Conservation (phyloP, 352 stramenopile genomes). For the Thalassiosira hispida region DNA sequence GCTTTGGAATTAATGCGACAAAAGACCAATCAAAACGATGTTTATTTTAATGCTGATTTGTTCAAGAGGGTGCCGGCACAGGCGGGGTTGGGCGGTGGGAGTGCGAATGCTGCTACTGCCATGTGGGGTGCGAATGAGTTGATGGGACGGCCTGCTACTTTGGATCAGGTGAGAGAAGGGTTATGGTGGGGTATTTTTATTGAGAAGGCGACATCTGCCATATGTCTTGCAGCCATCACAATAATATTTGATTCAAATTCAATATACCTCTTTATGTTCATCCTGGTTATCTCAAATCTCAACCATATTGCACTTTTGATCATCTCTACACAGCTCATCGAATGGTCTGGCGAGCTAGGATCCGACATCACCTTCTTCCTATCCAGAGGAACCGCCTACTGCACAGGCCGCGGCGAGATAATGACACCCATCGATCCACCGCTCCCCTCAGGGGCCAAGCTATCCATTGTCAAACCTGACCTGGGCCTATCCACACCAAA, state of each 20-base stretch:
- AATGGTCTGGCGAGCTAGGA: slow-evolving; percentile 87
- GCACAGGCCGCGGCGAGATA: slow-evolving; percentile 87
- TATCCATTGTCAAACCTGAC: slow-evolving; percentile 86
- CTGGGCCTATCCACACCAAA: slow-evolving; percentile 86
- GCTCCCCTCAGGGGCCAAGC: slow-evolving; percentile 55
- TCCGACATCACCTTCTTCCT: slow-evolving; percentile 91
- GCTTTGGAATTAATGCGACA: slow-evolving; percentile 86
- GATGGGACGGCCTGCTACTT: slow-evolving; percentile 78
- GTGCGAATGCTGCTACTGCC: slow-evolving; percentile 87
- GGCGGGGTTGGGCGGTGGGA: slow-evolving; percentile 86
- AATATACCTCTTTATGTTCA: too few relatives aligned
- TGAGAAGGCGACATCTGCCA: not conserved
- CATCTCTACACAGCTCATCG: slow-evolving; percentile 70
- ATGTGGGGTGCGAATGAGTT: slow-evolving; percentile 89
- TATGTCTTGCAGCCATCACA: too few relatives aligned
- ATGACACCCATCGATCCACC: slow-evolving; percentile 77
- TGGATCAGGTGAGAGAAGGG: slow-evolving; percentile 65
- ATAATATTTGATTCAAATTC: too few relatives aligned
- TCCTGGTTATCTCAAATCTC: not conserved
- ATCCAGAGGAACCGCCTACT: slow-evolving; percentile 86
- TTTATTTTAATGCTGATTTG: slow-evolving; percentile 84
- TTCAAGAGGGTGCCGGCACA: slow-evolving; percentile 86
- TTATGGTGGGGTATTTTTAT: not conserved
- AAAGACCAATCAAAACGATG: slow-evolving; percentile 68
- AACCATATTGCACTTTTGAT: not conserved